phyloP scores from a whole-genome alignment of 2,329 filamentous ascomycete species.

The Coniochaeta pulveracea region DNA sequence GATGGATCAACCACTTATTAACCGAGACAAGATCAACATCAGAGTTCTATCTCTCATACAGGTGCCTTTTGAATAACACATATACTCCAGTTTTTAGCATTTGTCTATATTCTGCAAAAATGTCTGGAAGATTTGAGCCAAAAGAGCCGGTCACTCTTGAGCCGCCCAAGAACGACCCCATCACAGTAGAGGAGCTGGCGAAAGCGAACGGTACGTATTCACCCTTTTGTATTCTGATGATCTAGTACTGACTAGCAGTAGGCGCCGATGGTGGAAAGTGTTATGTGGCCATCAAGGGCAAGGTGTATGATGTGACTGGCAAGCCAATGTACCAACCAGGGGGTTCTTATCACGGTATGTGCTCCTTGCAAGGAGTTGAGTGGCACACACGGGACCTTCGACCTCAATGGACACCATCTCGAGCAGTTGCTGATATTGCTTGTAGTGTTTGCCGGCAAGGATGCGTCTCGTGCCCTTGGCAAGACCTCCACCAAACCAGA shows the following conservation, averaged over 20 bases:
- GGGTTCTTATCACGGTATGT: conserved; percentile 74
- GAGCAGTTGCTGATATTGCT: neutral
- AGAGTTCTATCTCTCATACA: no score
- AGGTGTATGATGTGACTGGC: conserved; percentile 85
- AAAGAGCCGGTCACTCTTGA: conserved; percentile 65
- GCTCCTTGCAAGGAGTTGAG: neutral
- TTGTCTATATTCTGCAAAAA: no score
- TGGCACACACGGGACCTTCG: neutral
- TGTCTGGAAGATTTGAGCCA: conserved; percentile 63
- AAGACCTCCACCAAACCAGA: conserved; percentile 77
- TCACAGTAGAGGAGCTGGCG: conserved; percentile 67
- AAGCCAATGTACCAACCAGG: conserved; percentile 78
- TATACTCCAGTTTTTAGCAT: no score
- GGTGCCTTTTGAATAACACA: no score
- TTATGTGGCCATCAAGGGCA: conserved; percentile 69
- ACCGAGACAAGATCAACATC: no score
- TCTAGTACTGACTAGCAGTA: conserved; percentile 18
- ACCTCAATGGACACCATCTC: neutral
- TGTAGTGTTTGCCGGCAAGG: conserved; percentile 88
- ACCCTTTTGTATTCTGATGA: neutral
- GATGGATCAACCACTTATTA: no score
- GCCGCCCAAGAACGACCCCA: conserved; percentile 79
- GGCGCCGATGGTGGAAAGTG: conserved; percentile 53
- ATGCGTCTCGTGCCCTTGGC: conserved; percentile 84
- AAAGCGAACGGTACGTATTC: conserved; percentile 70